Conservation (phyloP, 805 yeast species). For the Schwanniomyces vanrijiae region DNA sequence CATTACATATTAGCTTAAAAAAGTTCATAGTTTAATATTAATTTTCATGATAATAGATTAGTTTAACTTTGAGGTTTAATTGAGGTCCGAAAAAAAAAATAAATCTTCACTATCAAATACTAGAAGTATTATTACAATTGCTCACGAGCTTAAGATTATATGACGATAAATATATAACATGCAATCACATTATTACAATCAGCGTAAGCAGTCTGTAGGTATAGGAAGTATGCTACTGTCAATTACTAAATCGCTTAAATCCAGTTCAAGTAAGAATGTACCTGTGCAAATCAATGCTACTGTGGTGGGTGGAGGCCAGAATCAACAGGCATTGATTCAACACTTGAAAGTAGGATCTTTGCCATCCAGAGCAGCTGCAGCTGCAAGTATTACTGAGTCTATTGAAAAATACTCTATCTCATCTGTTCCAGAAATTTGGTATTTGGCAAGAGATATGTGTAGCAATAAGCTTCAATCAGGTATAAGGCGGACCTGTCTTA, state of each 20-base stretch:
- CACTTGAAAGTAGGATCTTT: conserved; percentile 37
- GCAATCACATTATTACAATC: conserved; percentile 32
- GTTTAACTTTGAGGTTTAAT: neutral
- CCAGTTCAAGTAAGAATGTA: conserved; percentile 19
- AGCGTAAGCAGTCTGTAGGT: conserved; percentile 27
- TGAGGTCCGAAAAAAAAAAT: neutral
- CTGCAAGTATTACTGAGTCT: conserved; percentile 48
- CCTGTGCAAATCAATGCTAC: conserved; percentile 42
- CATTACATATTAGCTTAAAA: neutral
- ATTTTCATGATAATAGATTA: neutral
- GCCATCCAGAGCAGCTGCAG: conserved; percentile 47
- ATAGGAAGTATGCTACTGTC: conserved; percentile 42
- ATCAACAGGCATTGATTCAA: conserved; percentile 37
- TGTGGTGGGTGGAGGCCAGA: conserved; percentile 45
- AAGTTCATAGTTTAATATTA: neutral
- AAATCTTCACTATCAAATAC: neutral
- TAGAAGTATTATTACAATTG: neutral
- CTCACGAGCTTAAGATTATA: neutral
- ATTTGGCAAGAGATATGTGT: conserved; percentile 57
- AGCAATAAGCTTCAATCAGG: conserved; percentile 32
- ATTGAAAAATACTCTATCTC: conserved; percentile 54
- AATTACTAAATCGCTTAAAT: conserved; percentile 36
- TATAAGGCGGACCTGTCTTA: conserved; percentile 47
- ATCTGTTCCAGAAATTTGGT: conserved; percentile 76
- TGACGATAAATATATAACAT: conserved; percentile 5